Conservation (phyloP, 2,329 filamentous ascomycete species). For the Paecilomyces fulvus region DNA sequence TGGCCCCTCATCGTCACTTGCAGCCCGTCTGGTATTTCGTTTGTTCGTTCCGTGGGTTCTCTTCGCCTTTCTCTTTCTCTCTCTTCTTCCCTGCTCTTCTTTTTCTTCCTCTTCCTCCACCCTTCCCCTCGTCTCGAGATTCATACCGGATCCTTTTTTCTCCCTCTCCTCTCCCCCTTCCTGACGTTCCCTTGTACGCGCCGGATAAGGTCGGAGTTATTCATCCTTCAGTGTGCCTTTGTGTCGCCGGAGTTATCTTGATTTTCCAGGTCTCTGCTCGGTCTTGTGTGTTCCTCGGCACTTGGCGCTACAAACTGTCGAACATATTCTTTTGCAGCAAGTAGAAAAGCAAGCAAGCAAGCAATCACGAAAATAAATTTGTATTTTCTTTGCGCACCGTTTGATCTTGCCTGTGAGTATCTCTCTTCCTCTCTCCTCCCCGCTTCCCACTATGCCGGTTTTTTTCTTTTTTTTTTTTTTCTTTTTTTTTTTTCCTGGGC, state of each 20-base stretch:
- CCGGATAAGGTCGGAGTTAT: conserved; percentile 21
- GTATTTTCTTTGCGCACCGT: not conserved
- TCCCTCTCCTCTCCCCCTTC: conserved; percentile 8
- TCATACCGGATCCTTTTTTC: conserved; percentile 7
- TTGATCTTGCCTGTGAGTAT: not conserved
- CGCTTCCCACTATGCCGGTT: not conserved
- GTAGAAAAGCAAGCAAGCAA: conserved; percentile 1
- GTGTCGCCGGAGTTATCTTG: conserved; percentile 19
- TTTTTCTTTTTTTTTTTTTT: not conserved
- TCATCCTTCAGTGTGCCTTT: conserved; percentile 16
- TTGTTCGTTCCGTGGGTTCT: conserved; percentile 14
- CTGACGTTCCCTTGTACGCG: conserved; percentile 13
- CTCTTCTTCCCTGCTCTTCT: conserved; percentile 9
- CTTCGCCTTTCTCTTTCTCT: conserved; percentile 2
- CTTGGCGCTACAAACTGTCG: conserved; percentile 12
- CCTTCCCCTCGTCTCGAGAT: conserved; percentile 9
- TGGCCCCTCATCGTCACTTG: conserved; percentile 13
- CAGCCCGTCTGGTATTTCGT: conserved; percentile 9
- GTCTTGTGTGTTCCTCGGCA: conserved; percentile 11
- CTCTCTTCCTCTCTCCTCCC: conserved; percentile 3
- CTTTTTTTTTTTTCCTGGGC: not conserved
- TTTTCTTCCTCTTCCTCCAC: conserved; percentile 9
- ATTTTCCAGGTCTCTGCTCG: conserved; percentile 12
- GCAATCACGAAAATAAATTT: not conserved
- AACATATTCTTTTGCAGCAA: conserved; percentile 11